Evolutionary conservation across 345 rosid genomes (phyloP), one percentile per base, ranked within the genome.

Genomic region (Murraya koenigii): DNA sequence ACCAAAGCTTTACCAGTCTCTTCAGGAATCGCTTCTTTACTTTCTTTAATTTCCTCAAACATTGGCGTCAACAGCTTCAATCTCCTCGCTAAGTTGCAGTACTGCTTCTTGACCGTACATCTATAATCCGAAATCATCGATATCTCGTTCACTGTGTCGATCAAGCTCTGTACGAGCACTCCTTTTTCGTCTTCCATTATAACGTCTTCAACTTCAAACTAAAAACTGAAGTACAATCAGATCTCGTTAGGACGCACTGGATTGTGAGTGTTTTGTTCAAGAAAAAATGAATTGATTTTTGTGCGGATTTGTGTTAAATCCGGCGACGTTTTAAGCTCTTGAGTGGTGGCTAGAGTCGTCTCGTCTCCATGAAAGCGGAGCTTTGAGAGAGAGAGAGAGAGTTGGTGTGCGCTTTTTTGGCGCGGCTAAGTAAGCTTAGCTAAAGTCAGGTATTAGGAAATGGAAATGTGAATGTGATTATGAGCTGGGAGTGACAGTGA

Each of bases 11-110:
- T 61, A 44, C 68, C 23, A 8, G 88, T 80, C 59, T 81, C 86
- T 22, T 76, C 80, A 23, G 85, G 74, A 64, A 89, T 74, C 67
- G 82, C 52, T 59, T 87, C 89, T 72, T 82, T 80, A 62, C 76
- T 71, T 15, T 89, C 92, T 67, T 79, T 78, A 80, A 89, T 85
- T 84, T 89, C 92, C 72, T 89, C 92, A 49, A 89, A 87, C 79
- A 89, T 72, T 75, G 92, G 90, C 47, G 80, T 89, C 81, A 89
- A 72, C 49, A 89, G 82, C 88, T 85, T 89, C 86, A 89, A 67
- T 69, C 90, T 78, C 80, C 92, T 77, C 1, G 88, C 90, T 44
- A 89, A 80, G 74, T 89, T 85, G 77, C 89, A 84, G 78, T 80
- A 89, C 81, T 84, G 89, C 78, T 86, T 89, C 92, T 84, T 89